A percentile compares a stretch with the other conserved stretches of the same genome.
phyloP scores from a whole-genome alignment of 345 rosid genomes.

The Aegle marmelos region DNA sequence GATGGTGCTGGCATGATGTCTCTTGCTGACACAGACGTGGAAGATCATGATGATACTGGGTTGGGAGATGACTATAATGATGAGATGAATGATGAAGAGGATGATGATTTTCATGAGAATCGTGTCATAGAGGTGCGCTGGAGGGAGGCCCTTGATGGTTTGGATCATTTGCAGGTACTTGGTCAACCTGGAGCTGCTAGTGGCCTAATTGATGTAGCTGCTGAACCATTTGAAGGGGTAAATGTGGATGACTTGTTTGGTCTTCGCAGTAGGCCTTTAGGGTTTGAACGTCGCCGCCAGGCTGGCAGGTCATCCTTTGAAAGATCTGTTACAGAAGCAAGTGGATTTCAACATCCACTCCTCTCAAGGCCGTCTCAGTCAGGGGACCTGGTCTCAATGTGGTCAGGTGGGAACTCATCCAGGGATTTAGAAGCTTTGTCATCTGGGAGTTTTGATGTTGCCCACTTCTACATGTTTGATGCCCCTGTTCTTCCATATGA shows the following conservation, averaged over 20 bases:
- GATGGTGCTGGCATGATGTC: conserved; percentile 97
- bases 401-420: conserved; percentile 64
- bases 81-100: conserved; percentile 96
- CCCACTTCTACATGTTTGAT: conserved; percentile 92
- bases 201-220: conserved; percentile 77
- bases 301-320: conserved; percentile 71
- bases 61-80: conserved; percentile 88
- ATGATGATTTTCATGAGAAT: conserved; percentile 88
- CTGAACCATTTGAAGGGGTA: conserved; percentile 96
- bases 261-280: conserved; percentile 81
- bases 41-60: conserved; percentile 90
- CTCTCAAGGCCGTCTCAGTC: conserved; percentile 78
- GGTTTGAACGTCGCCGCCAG: conserved; percentile 83
- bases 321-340: conserved; percentile 63
- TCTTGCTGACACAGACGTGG: conserved; percentile 89
- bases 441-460: conserved; percentile 69
- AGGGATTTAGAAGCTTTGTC: conserved; percentile 75
- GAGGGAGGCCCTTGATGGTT: conserved; percentile 95
- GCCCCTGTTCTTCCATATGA: conserved; percentile 83
- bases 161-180: conserved; percentile 89
- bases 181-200: conserved; percentile 77
- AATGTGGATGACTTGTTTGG: conserved; percentile 94
- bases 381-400: conserved; percentile 55
- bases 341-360: conserved; percentile 93
- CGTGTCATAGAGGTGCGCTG: conserved; percentile 90